Evolutionary conservation across 1,284 basidiomycete species (phyloP).

Genomic region (Vanrija humicola): DNA sequence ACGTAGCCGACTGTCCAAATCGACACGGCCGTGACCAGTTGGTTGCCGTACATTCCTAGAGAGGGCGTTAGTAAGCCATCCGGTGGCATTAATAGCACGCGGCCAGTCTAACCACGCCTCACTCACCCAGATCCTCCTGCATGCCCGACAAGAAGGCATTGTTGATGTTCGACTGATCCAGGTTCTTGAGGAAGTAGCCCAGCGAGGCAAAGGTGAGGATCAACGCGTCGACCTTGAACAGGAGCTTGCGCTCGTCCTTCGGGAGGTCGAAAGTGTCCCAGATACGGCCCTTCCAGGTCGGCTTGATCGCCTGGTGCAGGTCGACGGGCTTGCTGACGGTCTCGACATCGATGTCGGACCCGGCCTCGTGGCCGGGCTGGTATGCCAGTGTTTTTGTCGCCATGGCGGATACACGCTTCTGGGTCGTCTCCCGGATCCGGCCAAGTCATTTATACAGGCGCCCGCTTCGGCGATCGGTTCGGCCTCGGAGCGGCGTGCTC

Average conservation of each 20-base stretch:
- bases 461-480: too few species aligned
- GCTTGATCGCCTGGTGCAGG: background rate
- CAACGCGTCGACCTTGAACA: constrained; percentile 42
- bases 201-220: constrained; percentile 35
- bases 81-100: background rate
- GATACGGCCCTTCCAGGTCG: constrained; percentile 22
- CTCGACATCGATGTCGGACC: too few species aligned
- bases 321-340: background rate
- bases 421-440: too few species aligned
- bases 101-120: too few species aligned
- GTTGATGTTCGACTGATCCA: constrained; percentile 19
- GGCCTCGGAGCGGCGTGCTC: too few species aligned
- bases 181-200: too few species aligned
- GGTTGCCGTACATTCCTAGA: constrained; percentile 26
- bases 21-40: constrained; percentile 34
- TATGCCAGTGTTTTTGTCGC: too few species aligned
- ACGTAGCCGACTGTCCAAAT: constrained; percentile 43
- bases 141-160: constrained; percentile 30
- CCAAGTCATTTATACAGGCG: too few species aligned
- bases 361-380: too few species aligned
- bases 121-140: constrained; percentile 8
- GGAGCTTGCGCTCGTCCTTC: constrained; percentile 27
- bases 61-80: too few species aligned
- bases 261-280: constrained; percentile 41
- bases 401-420: too few species aligned